phyloP scores from a whole-genome alignment of 1,284 basidiomycete genomes.

The Ustilago esculenta region DNA sequence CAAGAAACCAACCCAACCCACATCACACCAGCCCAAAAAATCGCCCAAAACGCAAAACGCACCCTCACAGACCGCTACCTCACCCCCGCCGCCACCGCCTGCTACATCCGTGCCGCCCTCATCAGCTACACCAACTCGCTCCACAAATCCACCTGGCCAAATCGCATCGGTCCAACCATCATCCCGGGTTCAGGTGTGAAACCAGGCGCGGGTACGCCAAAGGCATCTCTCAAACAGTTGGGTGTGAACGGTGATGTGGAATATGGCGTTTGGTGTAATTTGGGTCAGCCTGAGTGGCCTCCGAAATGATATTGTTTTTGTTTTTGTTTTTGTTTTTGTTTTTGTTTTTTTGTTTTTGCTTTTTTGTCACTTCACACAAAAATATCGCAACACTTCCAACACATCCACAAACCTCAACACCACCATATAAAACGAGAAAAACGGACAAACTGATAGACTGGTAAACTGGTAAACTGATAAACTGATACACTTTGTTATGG shows the following conservation, averaged over 20 bases:
- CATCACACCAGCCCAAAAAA: conserved; percentile 11
- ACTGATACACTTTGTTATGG: too few relatives aligned
- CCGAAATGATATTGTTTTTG: conserved; percentile 18
- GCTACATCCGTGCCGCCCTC: conserved; percentile 46
- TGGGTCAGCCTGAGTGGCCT: conserved; percentile 52
- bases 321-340: too few relatives aligned
- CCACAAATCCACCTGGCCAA: conserved; percentile 20
- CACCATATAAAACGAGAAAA: too few relatives aligned
- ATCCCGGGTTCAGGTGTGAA: conserved; percentile 27
- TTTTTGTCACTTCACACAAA: too few relatives aligned
- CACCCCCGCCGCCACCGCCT: conserved; percentile 42
- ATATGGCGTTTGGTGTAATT: conserved; percentile 43
- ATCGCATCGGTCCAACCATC: conserved; percentile 6
- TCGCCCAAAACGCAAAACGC: conserved; percentile 29
- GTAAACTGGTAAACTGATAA: too few relatives aligned
- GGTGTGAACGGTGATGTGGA: conserved; percentile 50
- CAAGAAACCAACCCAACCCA: conserved; percentile 2
- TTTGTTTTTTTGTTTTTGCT: too few relatives aligned
- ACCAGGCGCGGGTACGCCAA: conserved; percentile 42
- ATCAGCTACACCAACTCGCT: conserved; percentile 25
- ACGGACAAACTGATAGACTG: too few relatives aligned
- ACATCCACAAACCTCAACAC: too few relatives aligned
- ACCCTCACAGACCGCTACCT: conserved; percentile 47
- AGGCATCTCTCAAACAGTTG: conserved; percentile 36
- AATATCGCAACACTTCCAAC: too few relatives aligned